Conservation (phyloP, 306 rosid genomes). For the Lablab purpureus region DNA sequence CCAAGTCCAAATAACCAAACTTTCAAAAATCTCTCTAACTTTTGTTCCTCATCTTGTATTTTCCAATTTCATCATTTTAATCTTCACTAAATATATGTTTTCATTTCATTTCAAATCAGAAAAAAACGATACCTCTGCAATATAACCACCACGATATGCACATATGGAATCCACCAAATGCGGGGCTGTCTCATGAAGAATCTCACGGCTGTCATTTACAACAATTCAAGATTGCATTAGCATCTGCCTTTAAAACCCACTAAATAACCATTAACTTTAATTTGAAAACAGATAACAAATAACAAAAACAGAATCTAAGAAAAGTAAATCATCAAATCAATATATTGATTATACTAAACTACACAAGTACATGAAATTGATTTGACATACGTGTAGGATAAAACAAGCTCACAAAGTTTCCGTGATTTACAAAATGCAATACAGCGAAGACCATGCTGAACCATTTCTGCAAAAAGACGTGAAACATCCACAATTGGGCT, state of each 20-base stretch:
- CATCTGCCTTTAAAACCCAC: constrained; percentile 32
- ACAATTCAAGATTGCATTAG: constrained; percentile 42
- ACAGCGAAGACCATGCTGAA: constrained; percentile 98
- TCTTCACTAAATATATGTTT: not conserved
- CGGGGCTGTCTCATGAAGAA: constrained; percentile 82
- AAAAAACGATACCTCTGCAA: constrained; percentile 67
- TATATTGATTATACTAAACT: constrained; percentile 39
- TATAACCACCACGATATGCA: constrained; percentile 91
- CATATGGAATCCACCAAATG: constrained; percentile 72
- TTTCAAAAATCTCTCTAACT: not conserved
- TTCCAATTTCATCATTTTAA: not conserved
- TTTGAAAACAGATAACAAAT: constrained; percentile 37
- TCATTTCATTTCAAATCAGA: not conserved
- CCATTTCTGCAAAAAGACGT: constrained; percentile 92
- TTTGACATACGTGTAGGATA: constrained; percentile 81
- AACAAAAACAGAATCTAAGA: constrained; percentile 19
- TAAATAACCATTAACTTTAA: constrained; percentile 24
- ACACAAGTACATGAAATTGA: constrained; percentile 42
- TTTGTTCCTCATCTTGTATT: not conserved
- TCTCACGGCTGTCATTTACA: constrained; percentile 73
- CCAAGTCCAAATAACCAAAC: not conserved
- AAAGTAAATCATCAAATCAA: constrained; percentile 39
- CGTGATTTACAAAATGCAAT: constrained; percentile 89
- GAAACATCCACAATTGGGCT: constrained; percentile 78
- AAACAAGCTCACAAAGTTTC: constrained; percentile 90